phyloP scores from a whole-genome alignment of 805 yeast species.

The Wickerhamiella vanderwaltii region DNA sequence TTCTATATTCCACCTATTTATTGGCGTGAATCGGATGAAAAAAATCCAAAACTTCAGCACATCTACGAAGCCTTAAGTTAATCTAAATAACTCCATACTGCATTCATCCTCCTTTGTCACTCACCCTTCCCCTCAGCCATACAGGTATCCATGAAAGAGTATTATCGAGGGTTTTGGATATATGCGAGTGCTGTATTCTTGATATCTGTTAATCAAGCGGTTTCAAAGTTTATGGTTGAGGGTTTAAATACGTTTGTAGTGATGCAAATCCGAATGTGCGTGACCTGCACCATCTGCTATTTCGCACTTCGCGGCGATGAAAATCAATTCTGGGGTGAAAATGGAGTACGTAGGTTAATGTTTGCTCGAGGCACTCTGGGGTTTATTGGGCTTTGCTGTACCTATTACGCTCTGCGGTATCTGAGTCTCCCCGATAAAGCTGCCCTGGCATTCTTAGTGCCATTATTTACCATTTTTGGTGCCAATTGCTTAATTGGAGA shows the following conservation, averaged over 20 bases:
- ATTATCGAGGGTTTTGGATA: no score
- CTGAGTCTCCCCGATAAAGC: conserved; percentile 72
- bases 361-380: conserved; percentile 60
- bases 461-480: conserved; percentile 60
- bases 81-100: background rate
- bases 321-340: conserved; percentile 62
- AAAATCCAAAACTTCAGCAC: background rate
- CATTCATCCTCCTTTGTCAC: no score
- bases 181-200: conserved; percentile 16
- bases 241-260: conserved; percentile 29
- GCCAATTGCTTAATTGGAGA: conserved; percentile 63
- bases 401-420: conserved; percentile 63
- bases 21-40: background rate
- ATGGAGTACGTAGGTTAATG: conserved; percentile 40
- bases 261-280: conserved; percentile 60
- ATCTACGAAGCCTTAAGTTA: conserved; percentile 5
- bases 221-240: conserved; percentile 18
- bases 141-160: no score
- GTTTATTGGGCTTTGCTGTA: conserved; percentile 66
- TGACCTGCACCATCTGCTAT: conserved; percentile 52
- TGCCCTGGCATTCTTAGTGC: conserved; percentile 67
- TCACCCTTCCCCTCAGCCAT: no score
- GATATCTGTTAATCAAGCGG: conserved; percentile 19
- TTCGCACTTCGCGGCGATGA: conserved; percentile 44
- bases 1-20: conserved; percentile 50